Percentiles rank a stretch among this genome's conserved stretches.
These are phyloP conservation scores for Chrysanthemum lavandulifolium DNA, from an alignment of 129 eudicot genomes.

Conservation along the genomic window DNA sequence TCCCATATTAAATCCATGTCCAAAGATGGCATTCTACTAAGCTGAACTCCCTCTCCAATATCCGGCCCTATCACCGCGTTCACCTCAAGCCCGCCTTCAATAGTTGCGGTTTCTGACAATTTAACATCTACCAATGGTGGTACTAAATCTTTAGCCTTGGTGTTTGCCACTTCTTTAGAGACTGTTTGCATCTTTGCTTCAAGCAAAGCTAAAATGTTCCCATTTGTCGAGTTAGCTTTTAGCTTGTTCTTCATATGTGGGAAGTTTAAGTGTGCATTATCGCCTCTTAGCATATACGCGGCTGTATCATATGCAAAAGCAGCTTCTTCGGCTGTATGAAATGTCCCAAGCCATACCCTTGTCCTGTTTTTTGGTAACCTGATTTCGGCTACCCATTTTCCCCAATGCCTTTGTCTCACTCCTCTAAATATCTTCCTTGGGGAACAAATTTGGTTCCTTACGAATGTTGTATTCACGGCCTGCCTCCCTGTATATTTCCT, in stretches of 20 bases:
- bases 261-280: conserved; percentile 73
- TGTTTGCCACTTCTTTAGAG: conserved; percentile 22
- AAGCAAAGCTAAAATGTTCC: conserved; percentile 61
- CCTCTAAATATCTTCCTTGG: conserved; percentile 68
- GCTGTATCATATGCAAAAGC: conserved; percentile 94
- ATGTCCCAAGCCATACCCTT: conserved; percentile 90
- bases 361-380: conserved; percentile 74
- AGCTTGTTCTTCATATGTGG: conserved; percentile 70
- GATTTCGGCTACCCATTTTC: conserved; percentile 97
- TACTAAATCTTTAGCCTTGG: conserved; percentile 18
- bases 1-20: conserved; percentile 96
- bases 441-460: conserved; percentile 21
- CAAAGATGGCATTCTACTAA: conserved; percentile 88
- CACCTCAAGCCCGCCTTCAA: conserved; percentile 16
- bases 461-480: neutral
- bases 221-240: conserved; percentile 45
- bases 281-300: conserved; percentile 81
- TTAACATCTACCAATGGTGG: neutral
- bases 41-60: conserved; percentile 55
- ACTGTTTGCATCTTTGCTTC: conserved; percentile 65
- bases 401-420: conserved; percentile 95
- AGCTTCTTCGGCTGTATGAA: conserved; percentile 80
- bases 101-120: conserved; percentile 9
- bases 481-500: conserved; percentile 47
- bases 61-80: conserved; percentile 27